phyloP scores from a whole-genome alignment of 177 flowering plant species.

The Vitis hybrid region DNA sequence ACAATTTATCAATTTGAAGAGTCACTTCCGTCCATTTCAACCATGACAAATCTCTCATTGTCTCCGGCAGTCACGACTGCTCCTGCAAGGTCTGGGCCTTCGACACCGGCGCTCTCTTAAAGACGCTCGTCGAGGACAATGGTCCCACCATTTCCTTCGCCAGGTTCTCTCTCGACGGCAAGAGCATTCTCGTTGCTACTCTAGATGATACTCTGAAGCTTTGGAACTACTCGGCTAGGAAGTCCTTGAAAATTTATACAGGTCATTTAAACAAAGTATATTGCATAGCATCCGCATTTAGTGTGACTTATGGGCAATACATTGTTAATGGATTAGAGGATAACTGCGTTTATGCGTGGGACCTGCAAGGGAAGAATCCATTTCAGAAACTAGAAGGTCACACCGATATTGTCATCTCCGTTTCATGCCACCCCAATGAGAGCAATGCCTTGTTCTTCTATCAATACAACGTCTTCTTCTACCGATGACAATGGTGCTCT shows the following conservation, averaged over 20 bases:
- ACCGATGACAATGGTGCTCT: no score
- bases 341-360: conserved; percentile 79
- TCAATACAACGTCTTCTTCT: no score
- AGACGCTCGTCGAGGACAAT: conserved; percentile 68
- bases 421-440: conserved; percentile 74
- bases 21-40: conserved; percentile 75
- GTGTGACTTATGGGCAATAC: conserved; percentile 83
- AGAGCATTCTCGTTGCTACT: conserved; percentile 86
- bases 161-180: conserved; percentile 93
- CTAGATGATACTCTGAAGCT: conserved; percentile 86
- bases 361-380: conserved; percentile 72
- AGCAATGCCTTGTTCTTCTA: conserved; percentile 26
- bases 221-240: conserved; percentile 79
- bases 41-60: conserved; percentile 78
- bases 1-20: no score
- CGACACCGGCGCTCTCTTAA: conserved; percentile 51
- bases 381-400: conserved; percentile 90
- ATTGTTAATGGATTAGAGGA: conserved; percentile 96
- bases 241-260: conserved; percentile 65
- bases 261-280: conserved; percentile 73
- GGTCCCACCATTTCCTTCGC: conserved; percentile 75
- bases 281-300: conserved; percentile 80
- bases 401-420: conserved; percentile 78
- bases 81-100: conserved; percentile 91
- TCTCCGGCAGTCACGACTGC: conserved; percentile 86